Percentiles rank a stretch among this genome's conserved stretches.
Evolutionary conservation across 306 rosid genomes (phyloP).

Genomic region (Castanopsis chinensis): DNA sequence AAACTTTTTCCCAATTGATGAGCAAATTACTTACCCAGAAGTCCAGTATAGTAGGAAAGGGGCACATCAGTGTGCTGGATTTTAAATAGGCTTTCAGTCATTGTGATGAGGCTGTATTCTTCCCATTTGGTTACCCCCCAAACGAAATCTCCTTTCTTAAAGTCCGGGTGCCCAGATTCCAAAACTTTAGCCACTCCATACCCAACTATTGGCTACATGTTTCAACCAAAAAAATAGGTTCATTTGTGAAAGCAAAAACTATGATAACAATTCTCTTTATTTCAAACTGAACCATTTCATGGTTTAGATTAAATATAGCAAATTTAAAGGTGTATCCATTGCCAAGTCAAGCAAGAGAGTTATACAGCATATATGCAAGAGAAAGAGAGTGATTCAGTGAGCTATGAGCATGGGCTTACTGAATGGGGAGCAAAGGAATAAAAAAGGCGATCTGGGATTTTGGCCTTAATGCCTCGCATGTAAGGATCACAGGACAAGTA

Average conservation of each 20-base stretch:
- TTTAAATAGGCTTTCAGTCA: slow-evolving; percentile 33
- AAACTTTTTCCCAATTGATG: background rate
- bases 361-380: background rate
- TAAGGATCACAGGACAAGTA: slow-evolving; percentile 70
- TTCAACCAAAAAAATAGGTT: background rate
- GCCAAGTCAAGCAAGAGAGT: no score
- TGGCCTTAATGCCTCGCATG: slow-evolving; percentile 36
- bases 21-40: slow-evolving; percentile 22
- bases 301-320: no score
- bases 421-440: slow-evolving; percentile 38
- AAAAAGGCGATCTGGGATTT: background rate
- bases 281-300: no score
- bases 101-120: slow-evolving; percentile 40
- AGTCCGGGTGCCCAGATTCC: slow-evolving; percentile 40
- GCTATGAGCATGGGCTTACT: slow-evolving; percentile 18
- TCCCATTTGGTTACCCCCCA: slow-evolving; percentile 60
- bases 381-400: background rate
- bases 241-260: background rate
- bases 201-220: slow-evolving; percentile 35
- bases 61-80: slow-evolving; percentile 42
- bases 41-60: slow-evolving; percentile 48
- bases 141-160: slow-evolving; percentile 45
- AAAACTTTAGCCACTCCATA: slow-evolving; percentile 53
- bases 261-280: no score
- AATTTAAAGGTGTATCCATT: no score